Conservation (phyloP, 768 basidiomycete genomes). For the Trametes punicea region DNA sequence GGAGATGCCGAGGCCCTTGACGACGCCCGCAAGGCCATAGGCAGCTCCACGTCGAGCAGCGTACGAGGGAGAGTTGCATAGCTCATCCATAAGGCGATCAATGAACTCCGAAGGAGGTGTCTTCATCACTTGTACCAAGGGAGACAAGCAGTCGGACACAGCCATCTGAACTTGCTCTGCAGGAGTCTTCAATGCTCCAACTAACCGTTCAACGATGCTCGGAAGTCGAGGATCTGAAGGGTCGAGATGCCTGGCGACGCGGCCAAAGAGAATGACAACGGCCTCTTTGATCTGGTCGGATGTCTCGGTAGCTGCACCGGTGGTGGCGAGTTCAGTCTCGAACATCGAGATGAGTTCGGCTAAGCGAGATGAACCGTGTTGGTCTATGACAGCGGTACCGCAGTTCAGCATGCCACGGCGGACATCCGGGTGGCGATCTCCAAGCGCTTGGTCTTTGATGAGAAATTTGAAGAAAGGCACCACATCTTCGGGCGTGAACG, state of each 20-base stretch:
- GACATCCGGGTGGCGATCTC: constrained; percentile 79
- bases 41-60: constrained; percentile 95
- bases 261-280: constrained; percentile 90
- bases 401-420: constrained; percentile 86
- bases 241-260: constrained; percentile 85
- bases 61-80: constrained; percentile 81
- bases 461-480: constrained; percentile 80
- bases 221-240: constrained; percentile 75
- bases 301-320: constrained; percentile 55
- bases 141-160: constrained; percentile 91
- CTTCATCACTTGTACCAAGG: constrained; percentile 72
- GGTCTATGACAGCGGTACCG: constrained; percentile 76
- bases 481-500: constrained; percentile 60
- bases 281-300: constrained; percentile 92
- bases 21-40: constrained; percentile 89
- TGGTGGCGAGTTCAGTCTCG: constrained; percentile 63
- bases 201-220: constrained; percentile 75
- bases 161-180: constrained; percentile 96
- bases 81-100: constrained; percentile 70
- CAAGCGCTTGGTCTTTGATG: constrained; percentile 81
- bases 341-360: constrained; percentile 77
- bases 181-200: constrained; percentile 89
- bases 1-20: constrained; percentile 86
- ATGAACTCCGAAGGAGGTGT: constrained; percentile 60
- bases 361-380: constrained; percentile 71